These are phyloP conservation scores for Alternaria brassicicola DNA, from an alignment of 2,329 filamentous ascomycete species.

Conservation along the genomic window DNA sequence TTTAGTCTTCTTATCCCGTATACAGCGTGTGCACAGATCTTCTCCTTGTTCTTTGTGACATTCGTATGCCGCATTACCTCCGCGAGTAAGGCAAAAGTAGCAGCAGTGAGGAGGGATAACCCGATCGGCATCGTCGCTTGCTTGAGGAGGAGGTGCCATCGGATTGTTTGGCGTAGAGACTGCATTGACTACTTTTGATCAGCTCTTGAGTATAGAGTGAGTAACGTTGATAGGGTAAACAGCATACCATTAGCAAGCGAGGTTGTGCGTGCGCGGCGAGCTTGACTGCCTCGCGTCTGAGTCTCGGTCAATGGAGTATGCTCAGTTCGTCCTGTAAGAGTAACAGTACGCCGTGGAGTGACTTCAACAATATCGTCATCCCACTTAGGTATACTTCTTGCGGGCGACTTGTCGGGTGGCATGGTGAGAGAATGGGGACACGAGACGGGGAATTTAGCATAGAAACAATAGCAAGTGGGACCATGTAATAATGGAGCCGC, in stretches of 20 bases:
- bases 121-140: not conserved
- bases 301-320: constrained; percentile 1
- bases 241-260: constrained; percentile 2
- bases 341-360: not conserved
- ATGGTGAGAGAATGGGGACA: not conserved
- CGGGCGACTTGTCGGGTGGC: not conserved
- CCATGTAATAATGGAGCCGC: too few relatives aligned
- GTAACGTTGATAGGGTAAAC: not conserved
- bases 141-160: not conserved
- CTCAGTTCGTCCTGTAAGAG: not conserved
- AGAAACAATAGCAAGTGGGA: not conserved
- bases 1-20: constrained; percentile 10
- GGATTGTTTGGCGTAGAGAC: not conserved
- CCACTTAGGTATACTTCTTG: not conserved
- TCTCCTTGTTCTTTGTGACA: constrained; percentile 15
- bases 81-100: constrained; percentile 18
- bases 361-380: constrained; percentile 5
- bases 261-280: not conserved
- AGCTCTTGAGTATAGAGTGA: not conserved
- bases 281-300: not conserved
- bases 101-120: constrained; percentile 18
- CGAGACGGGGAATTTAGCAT: not conserved
- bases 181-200: not conserved
- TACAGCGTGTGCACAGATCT: constrained; percentile 11
- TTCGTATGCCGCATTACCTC: constrained; percentile 23